Conservation (phyloP, 768 basidiomycete species). For the Suillus luteus region DNA sequence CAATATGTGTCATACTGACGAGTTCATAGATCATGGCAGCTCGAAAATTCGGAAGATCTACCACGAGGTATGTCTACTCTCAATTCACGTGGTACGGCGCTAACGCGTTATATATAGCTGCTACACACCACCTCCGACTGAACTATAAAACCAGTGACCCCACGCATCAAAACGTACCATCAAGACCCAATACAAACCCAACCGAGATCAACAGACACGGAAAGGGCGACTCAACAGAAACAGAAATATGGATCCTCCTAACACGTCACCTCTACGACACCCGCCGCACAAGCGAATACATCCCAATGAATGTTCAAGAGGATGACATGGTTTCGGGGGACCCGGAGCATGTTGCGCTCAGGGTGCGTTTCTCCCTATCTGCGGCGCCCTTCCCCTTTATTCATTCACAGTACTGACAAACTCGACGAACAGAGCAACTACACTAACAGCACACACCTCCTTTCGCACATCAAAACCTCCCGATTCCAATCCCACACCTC, state of each 20-base stretch:
- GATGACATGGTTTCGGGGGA: slow-evolving; percentile 41
- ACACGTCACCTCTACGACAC: slow-evolving; percentile 72
- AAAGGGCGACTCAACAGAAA: background rate
- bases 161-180: slow-evolving; percentile 9
- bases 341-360: slow-evolving; percentile 38
- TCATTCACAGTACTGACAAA: slow-evolving; percentile 1
- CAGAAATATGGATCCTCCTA: slow-evolving; percentile 79
- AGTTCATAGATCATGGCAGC: slow-evolving; percentile 41
- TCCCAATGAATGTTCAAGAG: slow-evolving; percentile 50
- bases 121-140: slow-evolving; percentile 42
- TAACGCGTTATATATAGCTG: slow-evolving; percentile 29
- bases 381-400: slow-evolving; percentile 3
- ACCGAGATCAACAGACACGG: slow-evolving; percentile 6
- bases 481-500: background rate
- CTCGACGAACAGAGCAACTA: slow-evolving; percentile 36
- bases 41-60: slow-evolving; percentile 40
- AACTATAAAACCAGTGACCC: slow-evolving; percentile 30
- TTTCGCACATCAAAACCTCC: slow-evolving; percentile 25
- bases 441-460: slow-evolving; percentile 45
- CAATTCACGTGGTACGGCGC: slow-evolving; percentile 1
- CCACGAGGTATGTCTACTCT: slow-evolving; percentile 37
- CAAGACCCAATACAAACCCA: slow-evolving; percentile 12
- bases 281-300: slow-evolving; percentile 62
- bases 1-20: background rate
- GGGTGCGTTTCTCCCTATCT: slow-evolving; percentile 29